Percentiles rank a stretch among this genome's conserved stretches.
phyloP scores from a whole-genome alignment of 2,329 filamentous ascomycete genomes.

The Penicillium decumbens region DNA sequence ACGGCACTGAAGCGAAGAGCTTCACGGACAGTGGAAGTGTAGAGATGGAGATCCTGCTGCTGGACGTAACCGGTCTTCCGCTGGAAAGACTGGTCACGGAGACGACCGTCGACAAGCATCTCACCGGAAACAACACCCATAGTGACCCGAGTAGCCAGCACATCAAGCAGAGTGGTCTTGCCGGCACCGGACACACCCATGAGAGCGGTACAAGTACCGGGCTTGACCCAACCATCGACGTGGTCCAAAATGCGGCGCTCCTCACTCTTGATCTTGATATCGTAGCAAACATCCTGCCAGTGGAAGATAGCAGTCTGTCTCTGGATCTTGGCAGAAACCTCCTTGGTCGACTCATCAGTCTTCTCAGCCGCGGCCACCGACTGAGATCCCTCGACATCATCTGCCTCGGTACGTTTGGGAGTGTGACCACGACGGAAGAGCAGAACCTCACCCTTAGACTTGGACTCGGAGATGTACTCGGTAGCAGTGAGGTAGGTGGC shows the following conservation, averaged over 20 bases:
- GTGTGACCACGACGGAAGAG: constrained; percentile 68
- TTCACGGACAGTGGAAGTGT: constrained; percentile 81
- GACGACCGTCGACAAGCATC: constrained; percentile 74
- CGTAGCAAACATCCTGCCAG: constrained; percentile 79
- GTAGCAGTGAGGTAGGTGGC: constrained; percentile 59
- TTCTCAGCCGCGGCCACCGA: constrained; percentile 31
- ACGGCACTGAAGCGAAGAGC: constrained; percentile 80
- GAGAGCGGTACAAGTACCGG: constrained; percentile 79
- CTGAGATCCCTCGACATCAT: constrained; percentile 29
- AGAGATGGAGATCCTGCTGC: constrained; percentile 84
- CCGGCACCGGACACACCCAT: constrained; percentile 92
- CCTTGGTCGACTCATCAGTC: constrained; percentile 25
- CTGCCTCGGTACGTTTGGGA: constrained; percentile 33
- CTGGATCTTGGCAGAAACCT: constrained; percentile 47
- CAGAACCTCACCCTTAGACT: constrained; percentile 71
- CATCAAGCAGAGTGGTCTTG: constrained; percentile 86
- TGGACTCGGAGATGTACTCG: constrained; percentile 60
- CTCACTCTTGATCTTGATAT: constrained; percentile 74
- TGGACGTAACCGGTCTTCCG: constrained; percentile 89
- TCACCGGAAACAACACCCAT: constrained; percentile 86
- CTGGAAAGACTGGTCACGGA: constrained; percentile 76
- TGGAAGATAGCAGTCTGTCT: constrained; percentile 74
- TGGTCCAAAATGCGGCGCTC: constrained; percentile 72
- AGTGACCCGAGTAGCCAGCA: constrained; percentile 76
- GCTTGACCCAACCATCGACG: constrained; percentile 90